These are phyloP conservation scores for Xylaria multiplex DNA, from an alignment of 2,329 filamentous ascomycete genomes.

Conservation along the genomic window DNA sequence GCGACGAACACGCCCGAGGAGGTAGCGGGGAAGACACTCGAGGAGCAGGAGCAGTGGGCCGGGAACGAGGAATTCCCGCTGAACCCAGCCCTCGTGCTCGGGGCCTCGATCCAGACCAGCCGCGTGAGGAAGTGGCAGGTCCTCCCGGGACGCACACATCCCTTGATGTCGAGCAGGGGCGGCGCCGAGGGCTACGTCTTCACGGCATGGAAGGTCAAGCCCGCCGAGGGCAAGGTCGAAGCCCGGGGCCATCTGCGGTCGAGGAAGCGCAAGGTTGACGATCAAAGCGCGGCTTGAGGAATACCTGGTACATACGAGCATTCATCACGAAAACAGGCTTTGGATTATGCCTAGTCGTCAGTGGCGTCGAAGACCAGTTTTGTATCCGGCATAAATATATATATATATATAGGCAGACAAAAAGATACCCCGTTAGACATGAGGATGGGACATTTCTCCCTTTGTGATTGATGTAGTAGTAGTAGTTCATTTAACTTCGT, in stretches of 20 bases:
- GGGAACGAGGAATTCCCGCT: conserved; percentile 82
- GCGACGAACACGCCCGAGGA: conserved; percentile 62
- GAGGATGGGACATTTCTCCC: not conserved
- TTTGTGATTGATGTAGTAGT: conserved; percentile 5
- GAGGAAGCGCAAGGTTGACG: conserved; percentile 64
- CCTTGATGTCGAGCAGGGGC: conserved; percentile 88
- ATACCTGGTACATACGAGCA: conserved; percentile 15
- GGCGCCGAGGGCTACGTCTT: conserved; percentile 93
- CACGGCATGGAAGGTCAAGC: conserved; percentile 82
- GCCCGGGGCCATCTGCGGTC: conserved; percentile 83
- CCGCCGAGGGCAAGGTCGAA: conserved; percentile 80
- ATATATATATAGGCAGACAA: not conserved
- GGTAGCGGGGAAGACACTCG: conserved; percentile 55
- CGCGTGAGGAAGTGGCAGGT: conserved; percentile 88
- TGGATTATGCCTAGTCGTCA: not conserved
- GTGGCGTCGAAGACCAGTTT: not conserved
- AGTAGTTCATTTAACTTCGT: conserved; percentile 12
- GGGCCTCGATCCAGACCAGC: conserved; percentile 81
- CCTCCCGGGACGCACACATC: conserved; percentile 89
- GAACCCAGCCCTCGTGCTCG: conserved; percentile 85
- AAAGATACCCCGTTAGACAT: conserved; percentile 29
- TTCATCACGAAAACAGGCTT: not conserved
- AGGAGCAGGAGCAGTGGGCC: conserved; percentile 65
- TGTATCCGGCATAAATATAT: conserved; percentile 1
- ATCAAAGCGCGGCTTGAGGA: conserved; percentile 21